Base-by-base conservation (phyloP, 139 green algal species). In the Ettlia oleoabundans region DNA sequence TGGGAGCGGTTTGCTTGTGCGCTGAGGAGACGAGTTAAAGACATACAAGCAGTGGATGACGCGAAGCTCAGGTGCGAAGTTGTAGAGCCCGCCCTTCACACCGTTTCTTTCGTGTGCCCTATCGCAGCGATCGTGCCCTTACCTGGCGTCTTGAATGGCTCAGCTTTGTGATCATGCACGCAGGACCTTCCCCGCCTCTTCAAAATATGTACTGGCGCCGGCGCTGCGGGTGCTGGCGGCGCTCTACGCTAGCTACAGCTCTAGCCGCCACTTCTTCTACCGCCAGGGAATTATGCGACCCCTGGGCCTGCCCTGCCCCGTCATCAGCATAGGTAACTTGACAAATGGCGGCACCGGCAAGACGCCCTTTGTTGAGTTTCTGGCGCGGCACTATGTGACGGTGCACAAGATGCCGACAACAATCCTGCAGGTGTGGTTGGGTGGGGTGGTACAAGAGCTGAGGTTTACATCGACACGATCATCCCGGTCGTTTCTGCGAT, bases 311-410 rank as follows among this genome's bases (percentile, higher is more conserved):
- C 85, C 85, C 35, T 62, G 37, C 63, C 80, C 85, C 6, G 80
- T 89, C 28, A 78, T 89, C 33, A 58, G 38, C 40, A 82, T 89
- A 22, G 80, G 85, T 37, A 83, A 83, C 40, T 53, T 89, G 4
- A 86, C 80, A 6, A 66, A 75, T 9, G 66, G 70, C 21, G 85
- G 79, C 32, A 86, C 72, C 1, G 85, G 85, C 30, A 89, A 89
- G 66, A 89, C 85, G 3, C 85, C 85, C 0, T 86, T 84, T 76
- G 85, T 89, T 22, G 73, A 86, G 40, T 85, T 69, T 51, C 53
- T 89, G 37, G 81, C 85, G 6, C 66, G 80, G 33, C 81, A 86
- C 72, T 89, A 86, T 30, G 40, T 22, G 3, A 42, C 41, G 28
- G 26, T 6, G 24, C 85, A 89, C 78, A 51, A 64, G 37, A 55